Base-by-base conservation (phyloP, 2,329 filamentous ascomycete species). In the Bipolaris oryzae region DNA sequence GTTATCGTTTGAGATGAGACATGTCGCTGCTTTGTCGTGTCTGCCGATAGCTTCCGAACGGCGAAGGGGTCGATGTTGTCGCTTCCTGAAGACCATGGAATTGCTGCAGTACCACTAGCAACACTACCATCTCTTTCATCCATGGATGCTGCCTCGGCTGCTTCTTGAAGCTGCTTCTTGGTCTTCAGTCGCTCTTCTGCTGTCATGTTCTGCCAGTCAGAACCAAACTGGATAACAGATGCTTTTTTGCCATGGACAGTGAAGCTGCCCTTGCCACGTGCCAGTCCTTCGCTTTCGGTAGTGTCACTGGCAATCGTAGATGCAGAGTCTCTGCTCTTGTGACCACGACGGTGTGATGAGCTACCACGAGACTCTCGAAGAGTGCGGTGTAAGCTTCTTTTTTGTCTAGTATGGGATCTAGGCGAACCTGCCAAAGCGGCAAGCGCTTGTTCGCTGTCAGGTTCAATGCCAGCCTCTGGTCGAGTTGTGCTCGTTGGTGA, bases 231-330 rank as follows among this genome's bases (percentile, higher is more conserved):
- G 65, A 99, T 91, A 53, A 99, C 91, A 1, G 92, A 96, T 2
- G 95, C 95, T 77, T 99, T 98, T 80, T 98, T 99, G 58, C 95
- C 94, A 71, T 99, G 95, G 3, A 99, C 88, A 3, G 95, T 96
- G 75, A 99, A 99, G 68, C 91, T 96, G 5, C 92, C 92, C 11
- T 90, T 87, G 11, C 89, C 89, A 45, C 95, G 87, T 6, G 89
- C 82, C 11, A 99, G 82, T 10, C 89, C 87, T 64, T 91, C 89
- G 35, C 72, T 89, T 80, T 78, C 84, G 68, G 60, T 72, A 56
- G 69, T 82, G 71, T 70, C 72, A 46, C 82, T 77, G 15, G 81
- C 80, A 45, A 81, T 76, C 38, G 85, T 89, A 2, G 86, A 86
- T 3, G 83, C 79, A 3, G 88, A 89, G 47, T 96, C 92, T 70